Base-by-base conservation (phyloP, 345 rosid genomes). In the Limnanthes douglasii region DNA sequence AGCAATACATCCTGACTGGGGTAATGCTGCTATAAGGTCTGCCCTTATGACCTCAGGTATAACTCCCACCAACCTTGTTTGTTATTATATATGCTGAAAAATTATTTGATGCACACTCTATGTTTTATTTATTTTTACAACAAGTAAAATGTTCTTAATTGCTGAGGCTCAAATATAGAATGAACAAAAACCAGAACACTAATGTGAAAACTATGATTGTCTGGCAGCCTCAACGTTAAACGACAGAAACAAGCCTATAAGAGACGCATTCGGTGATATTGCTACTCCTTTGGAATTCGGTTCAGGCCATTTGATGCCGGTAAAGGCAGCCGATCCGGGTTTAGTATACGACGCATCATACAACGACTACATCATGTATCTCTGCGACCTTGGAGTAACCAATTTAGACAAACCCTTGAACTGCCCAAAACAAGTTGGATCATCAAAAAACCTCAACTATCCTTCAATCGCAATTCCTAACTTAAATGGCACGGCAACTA, bases 21-120 rank as follows among this genome's bases (percentile, higher is more conserved):
- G 86, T 67, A 50, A 61, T 36, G 90, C 95, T 18, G 95, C 95
- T 7, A 62, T 88, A 53, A 60, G 85, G 66, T 83, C 97, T 12
- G 86, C 97, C 30, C 44, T 59, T 23, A 52, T 59, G 58, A 59
- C 64, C 21, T 51, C 64, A 15, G 64, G 64, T 59, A 39, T 46
- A n/a, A n/a, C n/a, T n/a, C n/a, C n/a, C n/a, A n/a, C n/a, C n/a
- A n/a, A n/a, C n/a, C n/a, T n/a, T n/a, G n/a, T n/a, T n/a, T n/a
- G n/a, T n/a, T n/a, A n/a, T n/a, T n/a, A n/a, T n/a, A n/a, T n/a
- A n/a, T n/a, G n/a, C n/a, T n/a, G n/a, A n/a, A n/a, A n/a, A n/a
- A n/a, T n/a, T n/a, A n/a, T n/a, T n/a, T n/a, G n/a, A n/a, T n/a
- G n/a, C n/a, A n/a, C n/a, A n/a, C n/a, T n/a, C n/a, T n/a, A n/a